These are phyloP conservation scores for Pseudogymnoascus sp. DNA, from an alignment of 2,329 filamentous ascomycete species.

Conservation along the genomic window DNA sequence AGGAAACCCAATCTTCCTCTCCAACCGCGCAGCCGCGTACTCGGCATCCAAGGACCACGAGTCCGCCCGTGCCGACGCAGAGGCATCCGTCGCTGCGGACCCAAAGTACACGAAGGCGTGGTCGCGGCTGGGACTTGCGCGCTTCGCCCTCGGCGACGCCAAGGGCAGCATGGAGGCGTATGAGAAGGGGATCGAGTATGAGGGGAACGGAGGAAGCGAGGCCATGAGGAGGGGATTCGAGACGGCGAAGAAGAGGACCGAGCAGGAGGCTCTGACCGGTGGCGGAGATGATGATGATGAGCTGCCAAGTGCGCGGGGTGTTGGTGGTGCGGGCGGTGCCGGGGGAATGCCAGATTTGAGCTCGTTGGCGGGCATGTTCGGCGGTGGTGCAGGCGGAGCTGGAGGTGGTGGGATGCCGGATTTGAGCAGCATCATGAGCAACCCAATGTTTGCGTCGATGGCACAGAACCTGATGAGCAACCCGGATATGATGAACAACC, in stretches of 20 bases:
- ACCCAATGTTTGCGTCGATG: conserved; percentile 97
- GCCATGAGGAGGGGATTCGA: conserved; percentile 97
- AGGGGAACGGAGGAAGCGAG: conserved; percentile 88
- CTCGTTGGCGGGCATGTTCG: conserved; percentile 63
- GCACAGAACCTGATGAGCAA: conserved; percentile 97
- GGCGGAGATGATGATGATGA: conserved; percentile 39
- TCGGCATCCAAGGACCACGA: conserved; percentile 77
- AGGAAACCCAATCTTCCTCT: conserved; percentile 89
- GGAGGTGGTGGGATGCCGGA: conserved; percentile 79
- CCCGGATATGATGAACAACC: conserved; percentile 78
- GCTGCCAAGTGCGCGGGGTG: conserved; percentile 41
- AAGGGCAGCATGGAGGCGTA: conserved; percentile 93
- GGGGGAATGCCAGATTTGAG: conserved; percentile 65
- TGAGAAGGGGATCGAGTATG: conserved; percentile 80
- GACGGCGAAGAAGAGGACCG: conserved; percentile 80
- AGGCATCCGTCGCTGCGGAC: conserved; percentile 79
- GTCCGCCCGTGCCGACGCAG: conserved; percentile 76
- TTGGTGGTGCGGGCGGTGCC: conserved; percentile 37
- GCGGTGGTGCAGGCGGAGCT: conserved; percentile 49
- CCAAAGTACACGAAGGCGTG: conserved; percentile 95
- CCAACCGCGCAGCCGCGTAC: conserved; percentile 92
- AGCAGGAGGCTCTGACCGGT: conserved; percentile 58
- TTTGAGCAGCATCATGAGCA: conserved; percentile 79
- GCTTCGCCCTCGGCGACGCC: conserved; percentile 84
- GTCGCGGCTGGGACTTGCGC: conserved; percentile 84